Evolutionary conservation across 768 basidiomycete genomes (phyloP).

Genomic region (Rhizopogon sp.): DNA sequence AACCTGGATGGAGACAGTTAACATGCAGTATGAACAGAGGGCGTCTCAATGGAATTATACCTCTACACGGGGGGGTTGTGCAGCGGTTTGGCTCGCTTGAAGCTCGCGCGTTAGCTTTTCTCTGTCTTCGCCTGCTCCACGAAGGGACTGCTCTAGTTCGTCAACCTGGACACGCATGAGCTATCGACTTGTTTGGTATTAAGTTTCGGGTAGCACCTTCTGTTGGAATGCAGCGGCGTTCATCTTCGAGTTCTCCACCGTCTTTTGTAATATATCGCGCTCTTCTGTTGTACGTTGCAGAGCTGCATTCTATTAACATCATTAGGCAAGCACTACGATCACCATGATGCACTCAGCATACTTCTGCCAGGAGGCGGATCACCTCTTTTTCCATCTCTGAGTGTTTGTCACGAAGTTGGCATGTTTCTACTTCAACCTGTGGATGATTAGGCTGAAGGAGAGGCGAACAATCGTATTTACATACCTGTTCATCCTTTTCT

Average conservation of each 20-base stretch:
- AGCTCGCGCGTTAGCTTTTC: not conserved
- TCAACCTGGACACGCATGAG: not conserved
- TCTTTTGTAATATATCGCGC: not conserved
- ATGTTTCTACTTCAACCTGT: not conserved
- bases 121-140: not conserved
- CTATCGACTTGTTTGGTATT: not conserved
- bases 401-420: not conserved
- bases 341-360: too few species aligned
- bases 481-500: not conserved
- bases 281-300: not conserved
- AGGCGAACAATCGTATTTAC: not conserved
- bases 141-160: not conserved
- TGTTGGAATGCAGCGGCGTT: not conserved
- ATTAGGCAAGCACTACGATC: not conserved
- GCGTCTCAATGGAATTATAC: not conserved
- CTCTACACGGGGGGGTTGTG: not conserved
- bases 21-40: not conserved
- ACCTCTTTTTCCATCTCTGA: not conserved
- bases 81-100: not conserved
- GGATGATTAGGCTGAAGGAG: not conserved
- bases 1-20: not conserved
- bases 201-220: not conserved
- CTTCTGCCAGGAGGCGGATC: not conserved
- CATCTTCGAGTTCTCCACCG: not conserved
- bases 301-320: not conserved